Evolutionary conservation across 225 moss, liverwort and hornwort species (phyloP).

Genomic region (Pseudisothecium myosuroides): DNA sequence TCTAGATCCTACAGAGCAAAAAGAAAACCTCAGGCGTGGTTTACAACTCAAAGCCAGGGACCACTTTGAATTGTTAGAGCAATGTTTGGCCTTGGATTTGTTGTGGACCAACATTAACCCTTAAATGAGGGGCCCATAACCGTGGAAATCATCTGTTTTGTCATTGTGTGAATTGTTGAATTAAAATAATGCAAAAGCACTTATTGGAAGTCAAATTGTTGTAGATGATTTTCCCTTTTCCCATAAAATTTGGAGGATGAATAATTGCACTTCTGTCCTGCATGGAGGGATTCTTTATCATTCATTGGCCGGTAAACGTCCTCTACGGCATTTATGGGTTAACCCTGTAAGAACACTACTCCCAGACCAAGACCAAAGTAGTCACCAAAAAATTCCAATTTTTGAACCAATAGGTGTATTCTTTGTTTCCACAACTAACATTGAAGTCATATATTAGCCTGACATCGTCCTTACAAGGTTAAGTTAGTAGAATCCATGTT

Average conservation of each 20-base stretch:
- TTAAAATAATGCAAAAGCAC: too few species aligned
- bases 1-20: background rate
- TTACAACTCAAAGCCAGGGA: background rate
- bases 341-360: too few species aligned
- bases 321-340: too few species aligned
- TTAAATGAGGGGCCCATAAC: too few species aligned
- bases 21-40: background rate
- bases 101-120: background rate
- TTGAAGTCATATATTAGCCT: accelerated
- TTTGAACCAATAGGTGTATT: background rate
- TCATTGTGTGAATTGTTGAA: too few species aligned
- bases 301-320: too few species aligned
- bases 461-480: accelerated
- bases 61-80: background rate
- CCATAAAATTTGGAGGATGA: too few species aligned
- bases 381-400: background rate
- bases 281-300: too few species aligned
- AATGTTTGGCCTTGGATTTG: background rate
- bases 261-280: too few species aligned
- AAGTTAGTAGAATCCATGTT: background rate
- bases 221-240: too few species aligned
- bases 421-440: background rate
- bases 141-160: too few species aligned
- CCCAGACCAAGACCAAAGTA: background rate
- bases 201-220: too few species aligned